These are phyloP conservation scores for Penicillium sp. DNA, from an alignment of 2,329 filamentous ascomycete genomes.

Conservation along the genomic window DNA sequence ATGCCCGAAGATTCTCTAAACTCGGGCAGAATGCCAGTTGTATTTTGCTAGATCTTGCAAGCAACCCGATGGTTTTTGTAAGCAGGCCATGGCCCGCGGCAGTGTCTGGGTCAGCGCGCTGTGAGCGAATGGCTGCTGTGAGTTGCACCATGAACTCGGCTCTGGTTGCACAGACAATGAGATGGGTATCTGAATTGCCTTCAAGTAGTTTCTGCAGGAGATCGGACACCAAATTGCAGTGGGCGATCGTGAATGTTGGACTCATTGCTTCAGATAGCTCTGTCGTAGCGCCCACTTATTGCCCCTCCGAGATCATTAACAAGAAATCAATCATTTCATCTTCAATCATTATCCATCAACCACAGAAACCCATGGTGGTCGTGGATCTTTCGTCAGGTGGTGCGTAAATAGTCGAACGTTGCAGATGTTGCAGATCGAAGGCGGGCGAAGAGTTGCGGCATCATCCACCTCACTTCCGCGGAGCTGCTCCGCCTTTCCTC, in stretches of 20 bases:
- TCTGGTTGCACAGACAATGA: slow-evolving; percentile 69
- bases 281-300: slow-evolving; percentile 1
- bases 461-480: slow-evolving; percentile 12
- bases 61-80: slow-evolving; percentile 64
- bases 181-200: slow-evolving; percentile 55
- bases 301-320: not conserved
- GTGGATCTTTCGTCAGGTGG: not conserved
- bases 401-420: not conserved
- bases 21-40: slow-evolving; percentile 71
- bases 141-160: slow-evolving; percentile 64
- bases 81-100: slow-evolving; percentile 49
- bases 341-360: not conserved
- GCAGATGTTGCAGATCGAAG: slow-evolving; percentile 9
- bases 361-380: not conserved
- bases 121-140: slow-evolving; percentile 45
- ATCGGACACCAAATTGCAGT: slow-evolving; percentile 51
- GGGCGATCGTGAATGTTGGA: slow-evolving; percentile 33
- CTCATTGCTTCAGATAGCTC: slow-evolving; percentile 13
- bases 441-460: slow-evolving; percentile 4
- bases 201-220: slow-evolving; percentile 65
- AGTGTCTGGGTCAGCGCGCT: slow-evolving; percentile 16
- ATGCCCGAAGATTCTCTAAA: slow-evolving; percentile 73
- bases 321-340: not conserved
- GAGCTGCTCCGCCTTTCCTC: slow-evolving; percentile 23
- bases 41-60: slow-evolving; percentile 67